These are phyloP conservation scores for Trichomonas tenax DNA, from an alignment of 208 protist genomes.

Conservation along the genomic window DNA sequence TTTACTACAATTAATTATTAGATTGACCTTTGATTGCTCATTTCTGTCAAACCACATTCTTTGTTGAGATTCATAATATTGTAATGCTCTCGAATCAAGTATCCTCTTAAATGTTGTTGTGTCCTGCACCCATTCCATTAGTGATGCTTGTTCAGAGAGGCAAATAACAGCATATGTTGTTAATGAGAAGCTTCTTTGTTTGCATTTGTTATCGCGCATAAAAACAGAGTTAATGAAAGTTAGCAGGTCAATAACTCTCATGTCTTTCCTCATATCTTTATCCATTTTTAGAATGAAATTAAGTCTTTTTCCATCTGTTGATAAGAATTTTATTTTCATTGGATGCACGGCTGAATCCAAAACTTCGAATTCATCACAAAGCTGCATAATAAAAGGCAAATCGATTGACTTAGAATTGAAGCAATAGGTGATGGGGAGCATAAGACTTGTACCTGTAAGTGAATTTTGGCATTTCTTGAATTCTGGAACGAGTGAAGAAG, in stretches of 20 bases:
- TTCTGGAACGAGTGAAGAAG: no score
- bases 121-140: slow-evolving; percentile 11
- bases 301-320: background rate
- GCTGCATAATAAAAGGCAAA: no score
- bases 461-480: no score
- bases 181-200: background rate
- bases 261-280: slow-evolving; percentile 12
- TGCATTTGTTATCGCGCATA: background rate
- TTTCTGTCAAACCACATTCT: background rate
- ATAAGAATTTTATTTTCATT: background rate
- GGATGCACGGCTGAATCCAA: background rate
- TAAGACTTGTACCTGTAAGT: no score
- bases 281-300: background rate
- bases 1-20: background rate
- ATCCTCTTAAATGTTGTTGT: background rate
- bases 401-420: no score
- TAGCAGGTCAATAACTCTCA: background rate
- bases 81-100: background rate
- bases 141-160: background rate
- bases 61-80: no score
- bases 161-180: background rate
- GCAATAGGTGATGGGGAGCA: no score
- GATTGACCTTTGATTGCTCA: background rate
- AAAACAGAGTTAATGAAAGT: background rate
- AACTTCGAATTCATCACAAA: no score